Base-by-base conservation (phyloP, 2,329 filamentous ascomycete genomes). In the Talaromyces verruculosus region DNA sequence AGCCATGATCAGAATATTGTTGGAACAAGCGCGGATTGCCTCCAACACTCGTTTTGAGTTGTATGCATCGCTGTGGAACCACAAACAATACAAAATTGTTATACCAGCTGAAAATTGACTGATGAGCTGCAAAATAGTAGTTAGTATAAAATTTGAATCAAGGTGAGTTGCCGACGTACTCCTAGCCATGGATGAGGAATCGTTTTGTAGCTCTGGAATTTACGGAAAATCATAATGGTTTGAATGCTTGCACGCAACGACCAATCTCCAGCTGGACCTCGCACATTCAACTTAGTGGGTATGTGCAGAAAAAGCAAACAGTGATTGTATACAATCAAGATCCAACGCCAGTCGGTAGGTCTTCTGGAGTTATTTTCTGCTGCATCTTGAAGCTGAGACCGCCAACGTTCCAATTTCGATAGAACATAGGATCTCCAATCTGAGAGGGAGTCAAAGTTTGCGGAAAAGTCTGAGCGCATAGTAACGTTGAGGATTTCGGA, bases 31-130 rank as follows among this genome's bases (percentile, higher is more conserved):
- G 13, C 55, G 55, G 8, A 59, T 59, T 15, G 55, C 55, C 22
- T 59, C 55, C 15, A 39, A 10, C 2, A 59, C 55, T 4, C 37
- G n/a, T 41, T 59, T 59, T 19, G 55, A 59, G 35, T 59, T 28
- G 55, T 59, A 59, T 59, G 55, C 19, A 25, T 59, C 55, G 55
- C 55, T 59, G n/a, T n/a, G n/a, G n/a, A n/a, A n/a, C n/a, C n/a
- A 59, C 11, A 59, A 2, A 39, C 55, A 59, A 15, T 58, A 58
- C 2, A 58, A 25, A 3, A 58, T 25, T 15, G 53, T 58, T 3
- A 39, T 58, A 5, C 53, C 53, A 3, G 30, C 55, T 7, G 55
- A 59, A n/a, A 59, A 59, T 25, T 59, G 55, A 17, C 55, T 59
- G 35, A 59, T 59, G 7, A 59, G 37, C 55, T 59, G n/a, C 4